A percentile compares a stretch with the other conserved stretches of the same genome.
Conservation (phyloP, 1,139 yeast species). For the Wickerhamiella infanticola region DNA sequence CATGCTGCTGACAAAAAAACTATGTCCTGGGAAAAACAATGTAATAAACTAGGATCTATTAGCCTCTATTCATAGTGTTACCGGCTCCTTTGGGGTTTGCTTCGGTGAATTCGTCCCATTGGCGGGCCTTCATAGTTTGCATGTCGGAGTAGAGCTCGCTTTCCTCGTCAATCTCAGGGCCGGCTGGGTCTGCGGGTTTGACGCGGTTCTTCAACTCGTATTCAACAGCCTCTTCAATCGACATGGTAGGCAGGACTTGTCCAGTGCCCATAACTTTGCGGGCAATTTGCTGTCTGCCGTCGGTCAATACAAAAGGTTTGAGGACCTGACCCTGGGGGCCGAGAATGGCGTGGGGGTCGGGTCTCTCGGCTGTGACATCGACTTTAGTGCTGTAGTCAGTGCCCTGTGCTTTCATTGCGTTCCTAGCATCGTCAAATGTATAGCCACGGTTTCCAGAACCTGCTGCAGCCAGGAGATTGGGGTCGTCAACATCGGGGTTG, state of each 20-base stretch:
- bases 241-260: constrained; percentile 84
- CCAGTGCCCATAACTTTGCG: constrained; percentile 79
- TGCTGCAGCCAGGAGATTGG: background rate
- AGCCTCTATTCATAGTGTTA: constrained; percentile 74
- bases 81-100: constrained; percentile 77
- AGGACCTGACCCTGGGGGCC: constrained; percentile 52
- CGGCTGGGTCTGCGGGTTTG: constrained; percentile 8
- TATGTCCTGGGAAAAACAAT: too few relatives aligned
- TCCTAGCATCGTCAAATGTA: background rate
- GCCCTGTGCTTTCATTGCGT: background rate
- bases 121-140: constrained; percentile 50
- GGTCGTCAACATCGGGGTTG: background rate
- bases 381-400: constrained; percentile 5
- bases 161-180: constrained; percentile 21
- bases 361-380: background rate
- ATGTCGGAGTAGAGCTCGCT: constrained; percentile 29
- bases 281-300: constrained; percentile 40
- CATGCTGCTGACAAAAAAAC: background rate
- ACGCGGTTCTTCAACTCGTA: constrained; percentile 56
- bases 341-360: constrained; percentile 9
- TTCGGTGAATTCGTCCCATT: constrained; percentile 91
- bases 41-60: constrained; percentile 4
- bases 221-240: constrained; percentile 82
- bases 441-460: background rate
- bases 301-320: constrained; percentile 61